Evolutionary conservation across 2,329 filamentous ascomycete species (phyloP), one percentile per base, ranked within the genome.

Genomic region (Phialocephala subalpina): DNA sequence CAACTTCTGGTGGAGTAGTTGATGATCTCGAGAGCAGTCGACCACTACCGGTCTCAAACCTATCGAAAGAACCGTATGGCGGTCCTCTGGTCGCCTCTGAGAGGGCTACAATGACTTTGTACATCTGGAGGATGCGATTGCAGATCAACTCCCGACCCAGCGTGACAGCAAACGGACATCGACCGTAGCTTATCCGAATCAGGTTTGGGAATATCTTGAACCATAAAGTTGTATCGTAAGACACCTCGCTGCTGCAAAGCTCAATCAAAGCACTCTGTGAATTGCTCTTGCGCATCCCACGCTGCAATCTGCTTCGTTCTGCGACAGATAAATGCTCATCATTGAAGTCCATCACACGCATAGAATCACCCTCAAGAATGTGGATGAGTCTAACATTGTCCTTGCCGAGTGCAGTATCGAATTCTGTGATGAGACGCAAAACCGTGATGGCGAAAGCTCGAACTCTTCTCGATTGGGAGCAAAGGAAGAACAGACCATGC

Each of bases 171-270:
- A 97, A 94, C 0, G 93, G 92, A 73, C 95, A 99, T 66, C 91
- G 91, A 71, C 97, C 93, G 74, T 93, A 97, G 65, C 94, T 93
- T 71, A 97, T 91, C 12, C 93, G 89, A 64, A 99, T 92, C 36
- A 99, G 85, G 74, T 97, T 98, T 3, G 96, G 97, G 74, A 99
- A 99, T 20, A 98, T 91, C 76, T 98, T 99, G 80, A 96, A 97
- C 96, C 96, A 99, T 14, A 99, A 81, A 0, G 94, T 97, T 2
- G 93, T 91, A 76, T 99, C 96, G 74, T 98, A 97, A 0, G 94
- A 93, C 29, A 96, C 89, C 72, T 98, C 96, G 79, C 96, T 98
- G 72, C 93, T 95, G 79, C 96, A 98, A 27, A 99, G 86, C 76
- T 98, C 95, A 38, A 98, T 92, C 20, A 99, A 82, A 2, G 93